These are phyloP conservation scores for Aspergillus sparsus DNA, from an alignment of 495 filamentous ascomycete genomes.

Conservation along the genomic window DNA sequence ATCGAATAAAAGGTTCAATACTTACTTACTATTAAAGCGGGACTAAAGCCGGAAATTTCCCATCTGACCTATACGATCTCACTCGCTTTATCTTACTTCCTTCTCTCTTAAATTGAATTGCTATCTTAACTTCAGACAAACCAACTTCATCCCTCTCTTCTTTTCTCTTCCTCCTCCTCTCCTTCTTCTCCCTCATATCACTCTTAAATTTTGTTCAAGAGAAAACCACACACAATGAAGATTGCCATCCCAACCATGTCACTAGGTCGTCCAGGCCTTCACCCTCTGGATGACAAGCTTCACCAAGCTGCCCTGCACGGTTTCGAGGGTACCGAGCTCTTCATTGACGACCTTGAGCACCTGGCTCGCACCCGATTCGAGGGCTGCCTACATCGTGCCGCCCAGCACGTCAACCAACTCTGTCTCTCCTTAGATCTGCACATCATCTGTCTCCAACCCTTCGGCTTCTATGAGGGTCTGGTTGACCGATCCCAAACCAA, in stretches of 20 bases:
- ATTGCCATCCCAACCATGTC: slow-evolving; percentile 71
- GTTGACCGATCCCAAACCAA: slow-evolving; percentile 61
- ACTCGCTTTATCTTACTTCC: neutral
- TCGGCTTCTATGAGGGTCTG: slow-evolving; percentile 77
- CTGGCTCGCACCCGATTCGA: slow-evolving; percentile 57
- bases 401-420: slow-evolving; percentile 52
- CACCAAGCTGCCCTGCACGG: slow-evolving; percentile 64
- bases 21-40: too few relatives aligned
- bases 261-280: slow-evolving; percentile 66
- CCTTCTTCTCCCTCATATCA: neutral
- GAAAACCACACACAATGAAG: slow-evolving; percentile 28
- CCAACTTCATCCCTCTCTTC: neutral
- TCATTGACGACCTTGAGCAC: slow-evolving; percentile 75
- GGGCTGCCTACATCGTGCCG: slow-evolving; percentile 58
- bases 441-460: slow-evolving; percentile 76
- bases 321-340: slow-evolving; percentile 73
- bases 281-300: slow-evolving; percentile 65
- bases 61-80: neutral
- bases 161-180: neutral
- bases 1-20: too few relatives aligned
- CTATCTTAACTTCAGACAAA: neutral
- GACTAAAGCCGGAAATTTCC: too few relatives aligned
- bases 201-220: neutral
- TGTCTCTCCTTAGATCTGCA: slow-evolving; percentile 59
- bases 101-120: neutral